Conservation (phyloP, 257 asterid genomes). For the Solanum medicagineum region DNA sequence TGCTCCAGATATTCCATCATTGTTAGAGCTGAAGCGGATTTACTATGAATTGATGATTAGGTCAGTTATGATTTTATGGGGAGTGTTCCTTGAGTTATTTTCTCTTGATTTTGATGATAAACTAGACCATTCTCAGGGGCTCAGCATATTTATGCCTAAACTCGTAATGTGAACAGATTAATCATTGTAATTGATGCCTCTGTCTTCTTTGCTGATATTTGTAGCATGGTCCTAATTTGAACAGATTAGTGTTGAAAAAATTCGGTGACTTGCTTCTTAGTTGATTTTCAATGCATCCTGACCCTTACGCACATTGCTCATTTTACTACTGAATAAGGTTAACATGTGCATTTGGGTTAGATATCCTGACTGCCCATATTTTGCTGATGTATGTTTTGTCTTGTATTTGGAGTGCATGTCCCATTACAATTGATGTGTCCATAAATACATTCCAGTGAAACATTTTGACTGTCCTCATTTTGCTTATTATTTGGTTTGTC, state of each 20-base stretch:
- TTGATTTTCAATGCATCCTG: not conserved
- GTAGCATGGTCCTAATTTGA: not conserved
- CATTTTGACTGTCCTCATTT: not conserved
- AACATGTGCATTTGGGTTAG: not conserved
- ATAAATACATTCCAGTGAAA: not conserved
- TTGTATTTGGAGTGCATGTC: not conserved
- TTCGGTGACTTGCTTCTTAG: not conserved
- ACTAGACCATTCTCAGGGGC: not conserved
- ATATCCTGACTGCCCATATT: not conserved
- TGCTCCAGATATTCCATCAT: conserved; percentile 88
- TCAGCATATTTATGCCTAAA: not conserved
- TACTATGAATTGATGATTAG: conserved; percentile 92
- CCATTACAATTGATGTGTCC: not conserved
- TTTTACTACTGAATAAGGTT: not conserved
- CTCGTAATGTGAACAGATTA: not conserved
- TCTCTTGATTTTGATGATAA: not conserved
- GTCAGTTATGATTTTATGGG: conserved; percentile 7
- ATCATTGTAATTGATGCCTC: not conserved
- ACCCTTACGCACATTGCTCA: not conserved
- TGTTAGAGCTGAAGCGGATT: conserved; percentile 76
- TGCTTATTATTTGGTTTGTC: not conserved
- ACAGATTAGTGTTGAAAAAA: not conserved
- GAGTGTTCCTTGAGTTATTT: not conserved
- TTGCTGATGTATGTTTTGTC: not conserved
- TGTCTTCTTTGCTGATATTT: not conserved